These are phyloP conservation scores for Globisporangium paddicum DNA, from an alignment of 352 stramenopile genomes.

Conservation along the genomic window DNA sequence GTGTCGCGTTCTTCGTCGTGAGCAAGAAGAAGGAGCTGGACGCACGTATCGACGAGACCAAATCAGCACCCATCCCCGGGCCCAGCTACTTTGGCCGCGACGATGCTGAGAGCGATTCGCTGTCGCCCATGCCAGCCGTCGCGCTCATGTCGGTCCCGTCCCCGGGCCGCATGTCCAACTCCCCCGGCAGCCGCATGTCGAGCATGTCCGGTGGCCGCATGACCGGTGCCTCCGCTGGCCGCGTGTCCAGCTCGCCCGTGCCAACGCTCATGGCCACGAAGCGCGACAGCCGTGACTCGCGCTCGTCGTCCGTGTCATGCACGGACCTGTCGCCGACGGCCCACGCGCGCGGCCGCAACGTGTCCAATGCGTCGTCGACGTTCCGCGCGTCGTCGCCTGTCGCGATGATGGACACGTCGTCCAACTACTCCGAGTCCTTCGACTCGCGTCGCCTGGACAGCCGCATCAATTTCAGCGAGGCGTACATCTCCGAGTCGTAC, in stretches of 20 bases:
- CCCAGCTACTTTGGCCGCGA: slow-evolving; percentile 37
- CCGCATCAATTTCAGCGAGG: slow-evolving; percentile 69
- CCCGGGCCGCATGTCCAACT: slow-evolving; percentile 24
- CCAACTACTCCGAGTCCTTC: slow-evolving; percentile 26
- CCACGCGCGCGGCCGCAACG: slow-evolving; percentile 13
- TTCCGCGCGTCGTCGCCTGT: slow-evolving; percentile 41
- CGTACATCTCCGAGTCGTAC: slow-evolving; percentile 33
- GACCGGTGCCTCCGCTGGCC: too few relatives aligned
- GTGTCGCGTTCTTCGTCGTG: slow-evolving; percentile 49
- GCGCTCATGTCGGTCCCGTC: slow-evolving; percentile 10
- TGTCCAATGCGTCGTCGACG: slow-evolving; percentile 18
- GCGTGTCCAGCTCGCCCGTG: slow-evolving; percentile 40
- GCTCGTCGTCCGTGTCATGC: slow-evolving; percentile 41
- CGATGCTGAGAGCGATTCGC: slow-evolving; percentile 18
- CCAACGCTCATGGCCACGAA: slow-evolving; percentile 34
- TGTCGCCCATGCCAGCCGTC: slow-evolving; percentile 25
- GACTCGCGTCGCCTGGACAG: slow-evolving; percentile 37
- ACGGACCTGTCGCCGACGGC: slow-evolving; percentile 25
- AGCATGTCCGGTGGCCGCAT: too few relatives aligned
- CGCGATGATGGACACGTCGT: slow-evolving; percentile 27
- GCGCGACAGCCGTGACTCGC: slow-evolving; percentile 30
- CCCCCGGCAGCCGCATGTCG: slow-evolving; percentile 11
- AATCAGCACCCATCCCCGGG: slow-evolving; percentile 26
- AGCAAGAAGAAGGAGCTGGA: slow-evolving; percentile 46
- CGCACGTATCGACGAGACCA: slow-evolving; percentile 33